phyloP scores from a whole-genome alignment of 1,284 basidiomycete species.

The Rhodotorula sp. region DNA sequence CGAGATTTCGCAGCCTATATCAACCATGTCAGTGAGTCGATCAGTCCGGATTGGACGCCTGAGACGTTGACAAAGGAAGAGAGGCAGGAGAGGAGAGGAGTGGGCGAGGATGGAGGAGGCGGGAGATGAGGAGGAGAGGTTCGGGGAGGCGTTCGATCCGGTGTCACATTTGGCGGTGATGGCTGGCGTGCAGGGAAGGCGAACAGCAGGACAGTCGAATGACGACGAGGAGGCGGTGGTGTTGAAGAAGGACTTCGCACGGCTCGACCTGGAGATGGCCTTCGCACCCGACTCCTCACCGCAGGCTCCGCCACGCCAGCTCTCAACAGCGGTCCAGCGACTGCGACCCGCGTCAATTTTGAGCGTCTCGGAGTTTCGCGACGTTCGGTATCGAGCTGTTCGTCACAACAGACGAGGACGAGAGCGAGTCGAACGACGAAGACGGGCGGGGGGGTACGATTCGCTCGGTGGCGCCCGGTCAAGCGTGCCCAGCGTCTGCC shows the following conservation, averaged over 20 bases:
- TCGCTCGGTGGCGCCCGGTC: not conserved
- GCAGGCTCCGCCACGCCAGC: no score
- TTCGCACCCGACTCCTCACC: not conserved
- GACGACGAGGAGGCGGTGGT: not conserved
- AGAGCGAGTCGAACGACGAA: not conserved
- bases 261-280: conserved; percentile 14
- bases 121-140: not conserved
- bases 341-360: not conserved
- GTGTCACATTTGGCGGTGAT: not conserved
- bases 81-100: not conserved
- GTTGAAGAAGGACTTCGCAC: not conserved
- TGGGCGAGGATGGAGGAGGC: not conserved
- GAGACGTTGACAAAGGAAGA: not conserved
- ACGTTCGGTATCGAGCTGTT: conserved; percentile 11
- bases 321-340: no score
- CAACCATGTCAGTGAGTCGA: not conserved
- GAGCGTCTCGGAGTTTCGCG: conserved; percentile 9
- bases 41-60: conserved; percentile 5
- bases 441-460: not conserved
- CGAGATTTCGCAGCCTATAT: conserved; percentile 7
- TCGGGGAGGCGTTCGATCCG: not conserved
- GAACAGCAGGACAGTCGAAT: not conserved
- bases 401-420: not conserved
- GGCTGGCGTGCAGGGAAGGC: not conserved
- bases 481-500: no score